These are phyloP conservation scores for Xylaria multiplex DNA, from an alignment of 2,329 filamentous ascomycete genomes.

Conservation along the genomic window DNA sequence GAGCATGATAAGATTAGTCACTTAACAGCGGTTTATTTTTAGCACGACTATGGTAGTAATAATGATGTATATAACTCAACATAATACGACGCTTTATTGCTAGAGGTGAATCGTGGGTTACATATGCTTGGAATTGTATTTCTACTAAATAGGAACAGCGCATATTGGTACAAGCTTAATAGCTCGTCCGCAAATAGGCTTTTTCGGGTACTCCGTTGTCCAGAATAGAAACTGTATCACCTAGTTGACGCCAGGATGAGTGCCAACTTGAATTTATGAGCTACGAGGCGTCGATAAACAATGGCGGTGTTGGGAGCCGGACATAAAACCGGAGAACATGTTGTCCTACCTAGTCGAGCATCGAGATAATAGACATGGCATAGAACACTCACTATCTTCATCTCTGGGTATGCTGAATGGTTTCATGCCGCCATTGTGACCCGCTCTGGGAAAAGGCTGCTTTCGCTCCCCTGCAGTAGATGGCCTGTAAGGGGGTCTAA, in stretches of 20 bases:
- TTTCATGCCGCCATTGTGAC: not conserved
- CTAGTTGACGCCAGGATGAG: too few species aligned
- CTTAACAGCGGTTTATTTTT: conserved; percentile 12
- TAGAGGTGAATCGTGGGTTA: not conserved
- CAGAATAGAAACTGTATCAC: not conserved
- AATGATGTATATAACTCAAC: conserved; percentile 36
- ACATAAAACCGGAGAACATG: not conserved
- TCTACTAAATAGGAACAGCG: not conserved
- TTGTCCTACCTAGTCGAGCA: not conserved
- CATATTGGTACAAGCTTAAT: not conserved
- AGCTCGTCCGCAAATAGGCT: not conserved
- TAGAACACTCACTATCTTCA: not conserved
- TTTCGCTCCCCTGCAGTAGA: not conserved
- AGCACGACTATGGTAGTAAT: conserved; percentile 23
- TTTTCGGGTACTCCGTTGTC: not conserved
- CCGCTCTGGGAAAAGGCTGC: not conserved
- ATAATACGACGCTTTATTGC: conserved; percentile 5
- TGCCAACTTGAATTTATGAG: not conserved
- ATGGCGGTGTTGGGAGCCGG: not conserved
- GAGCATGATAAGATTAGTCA: conserved; percentile 20
- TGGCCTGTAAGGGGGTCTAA: not conserved
- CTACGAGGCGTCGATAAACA: not conserved
- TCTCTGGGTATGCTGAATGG: not conserved
- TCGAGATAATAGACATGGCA: not conserved
- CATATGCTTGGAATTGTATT: not conserved